phyloP scores from a whole-genome alignment of 2,329 filamentous ascomycete genomes.

The Westerdykella sp. region DNA sequence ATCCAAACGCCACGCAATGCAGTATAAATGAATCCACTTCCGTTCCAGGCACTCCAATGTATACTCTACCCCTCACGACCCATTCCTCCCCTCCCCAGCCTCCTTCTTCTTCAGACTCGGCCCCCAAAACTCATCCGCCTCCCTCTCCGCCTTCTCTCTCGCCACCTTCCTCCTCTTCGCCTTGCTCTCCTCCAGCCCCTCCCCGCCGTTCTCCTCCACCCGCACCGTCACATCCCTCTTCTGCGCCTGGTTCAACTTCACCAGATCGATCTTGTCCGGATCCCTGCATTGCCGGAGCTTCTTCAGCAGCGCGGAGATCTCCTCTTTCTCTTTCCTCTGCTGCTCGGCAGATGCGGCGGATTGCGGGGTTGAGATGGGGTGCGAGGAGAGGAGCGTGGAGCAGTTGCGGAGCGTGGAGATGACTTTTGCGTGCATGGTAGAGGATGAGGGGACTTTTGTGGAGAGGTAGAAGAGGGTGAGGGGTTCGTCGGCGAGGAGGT shows the following conservation, averaged over 20 bases:
- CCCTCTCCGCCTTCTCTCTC: slow-evolving; percentile 40
- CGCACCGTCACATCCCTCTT: slow-evolving; percentile 35
- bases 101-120: slow-evolving; percentile 22
- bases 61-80: not conserved
- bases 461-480: slow-evolving; percentile 47
- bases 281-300: slow-evolving; percentile 70
- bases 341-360: slow-evolving; percentile 16
- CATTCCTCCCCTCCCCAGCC: slow-evolving; percentile 3
- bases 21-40: not conserved
- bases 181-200: slow-evolving; percentile 37
- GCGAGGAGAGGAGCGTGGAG: slow-evolving; percentile 34
- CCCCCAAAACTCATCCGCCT: slow-evolving; percentile 44
- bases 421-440: slow-evolving; percentile 28
- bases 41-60: not conserved
- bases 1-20: slow-evolving; percentile 5
- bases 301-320: slow-evolving; percentile 47
- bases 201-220: slow-evolving; percentile 22
- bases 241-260: slow-evolving; percentile 60
- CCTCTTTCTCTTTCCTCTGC: slow-evolving; percentile 47
- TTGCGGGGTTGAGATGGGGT: slow-evolving; percentile 15
- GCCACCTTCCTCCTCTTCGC: slow-evolving; percentile 42
- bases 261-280: slow-evolving; percentile 65
- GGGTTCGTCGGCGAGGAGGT: slow-evolving; percentile 66
- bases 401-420: slow-evolving; percentile 36
- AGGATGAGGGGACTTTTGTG: slow-evolving; percentile 36